Evolutionary conservation across 371 early-diverging fungal species (phyloP), one percentile per base, ranked within the genome.

Genomic region (Mucor plumbeus): DNA sequence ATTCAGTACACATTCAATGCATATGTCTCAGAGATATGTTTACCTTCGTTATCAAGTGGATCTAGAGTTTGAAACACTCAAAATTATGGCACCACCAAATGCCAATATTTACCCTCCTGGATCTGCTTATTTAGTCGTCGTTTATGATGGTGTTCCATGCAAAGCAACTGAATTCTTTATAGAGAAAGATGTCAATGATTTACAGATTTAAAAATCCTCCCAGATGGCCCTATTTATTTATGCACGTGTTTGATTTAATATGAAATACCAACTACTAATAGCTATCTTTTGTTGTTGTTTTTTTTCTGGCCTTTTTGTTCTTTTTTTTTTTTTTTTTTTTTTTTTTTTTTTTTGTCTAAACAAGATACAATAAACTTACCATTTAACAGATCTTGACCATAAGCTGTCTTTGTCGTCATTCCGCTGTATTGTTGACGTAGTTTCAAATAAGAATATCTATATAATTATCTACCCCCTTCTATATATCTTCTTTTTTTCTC

Each of bases 1-100:
- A 4, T 87, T 90, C 66, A 82, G 84, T 48, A 90, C 90, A 11
- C 90, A 90, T 64, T 85, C 88, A 13, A 81, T 84, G 57, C 86
- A 87, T 65, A 88, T 90, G 87, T 85, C 84, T 7, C 89, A 88
- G 63, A 77, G 90, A 15, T 84, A 85, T 69, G 76, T 83, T 54
- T 70, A 65, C 66, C 56, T 83, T 59, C 15, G 56, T 19, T 61
- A 79, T 57, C 55, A 68, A 59, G 64, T 74, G 1, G 34, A 58
- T 14, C 15, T 67, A n/a, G 75, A 71, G 54, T 15, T 72, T 36
- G 59, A 81, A 65, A 63, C 71, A 8, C 40, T 76, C 58, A 65
- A 65, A 10, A 70, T 90, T 40, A 71, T 66, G 9, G 76, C 82
- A 38, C 89, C 89, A 36, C 88, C 89, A 34, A 76, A 82, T 59